Percentiles rank a stretch among this genome's conserved stretches.
Evolutionary conservation across 495 filamentous ascomycete species (phyloP).

Genomic region (Lentithecium fluviatile): DNA sequence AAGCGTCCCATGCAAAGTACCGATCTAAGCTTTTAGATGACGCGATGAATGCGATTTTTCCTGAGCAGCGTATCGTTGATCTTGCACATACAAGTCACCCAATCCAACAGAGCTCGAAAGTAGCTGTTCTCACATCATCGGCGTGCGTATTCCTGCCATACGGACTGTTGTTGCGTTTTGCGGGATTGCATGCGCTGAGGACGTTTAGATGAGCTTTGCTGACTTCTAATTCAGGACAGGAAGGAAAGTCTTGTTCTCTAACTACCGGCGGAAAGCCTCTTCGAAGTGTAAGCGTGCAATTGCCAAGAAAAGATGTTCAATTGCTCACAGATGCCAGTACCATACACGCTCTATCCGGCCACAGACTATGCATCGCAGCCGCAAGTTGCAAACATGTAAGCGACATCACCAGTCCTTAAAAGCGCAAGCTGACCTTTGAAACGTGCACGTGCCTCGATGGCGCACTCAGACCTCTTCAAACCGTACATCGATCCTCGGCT

Average conservation of each 20-base stretch:
- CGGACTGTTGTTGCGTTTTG: too few relatives aligned
- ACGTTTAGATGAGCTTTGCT: too few relatives aligned
- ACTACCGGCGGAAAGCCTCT: constrained; percentile 11
- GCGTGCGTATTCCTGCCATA: not conserved
- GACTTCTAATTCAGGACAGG: not conserved
- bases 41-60: constrained; percentile 2
- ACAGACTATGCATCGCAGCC: constrained; percentile 5
- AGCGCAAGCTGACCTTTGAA: not conserved
- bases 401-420: not conserved
- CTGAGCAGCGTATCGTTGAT: constrained; percentile 14
- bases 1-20: constrained; percentile 15
- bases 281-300: not conserved
- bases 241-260: constrained; percentile 18
- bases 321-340: not conserved
- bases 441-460: constrained; percentile 25
- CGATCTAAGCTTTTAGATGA: constrained; percentile 14
- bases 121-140: constrained; percentile 14
- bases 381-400: constrained; percentile 14
- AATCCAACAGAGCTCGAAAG: constrained; percentile 11
- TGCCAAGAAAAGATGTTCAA: not conserved
- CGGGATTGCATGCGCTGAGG: too few relatives aligned
- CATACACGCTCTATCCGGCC: constrained; percentile 21
- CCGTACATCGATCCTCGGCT: constrained; percentile 12
- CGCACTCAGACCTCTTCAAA: constrained; percentile 21
- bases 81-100: constrained; percentile 6